Percentiles rank a stretch among this genome's conserved stretches.
Evolutionary conservation across 192 early-diverging fungal genomes (phyloP).

Genomic region (Linnemannia zychae): DNA sequence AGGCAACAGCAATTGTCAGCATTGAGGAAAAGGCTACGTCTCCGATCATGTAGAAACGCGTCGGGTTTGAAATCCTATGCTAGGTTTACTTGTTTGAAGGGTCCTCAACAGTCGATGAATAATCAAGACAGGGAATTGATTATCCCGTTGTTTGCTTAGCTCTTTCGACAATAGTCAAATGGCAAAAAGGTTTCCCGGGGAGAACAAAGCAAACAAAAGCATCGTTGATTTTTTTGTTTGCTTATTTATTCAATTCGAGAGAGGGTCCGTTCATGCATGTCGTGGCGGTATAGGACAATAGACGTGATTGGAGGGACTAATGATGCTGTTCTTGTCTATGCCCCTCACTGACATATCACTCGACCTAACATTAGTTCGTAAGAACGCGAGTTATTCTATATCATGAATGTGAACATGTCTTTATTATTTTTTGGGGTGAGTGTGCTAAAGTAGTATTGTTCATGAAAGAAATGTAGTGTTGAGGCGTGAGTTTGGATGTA

Average conservation of each 20-base stretch:
- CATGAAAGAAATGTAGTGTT: neutral
- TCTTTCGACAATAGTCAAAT: neutral
- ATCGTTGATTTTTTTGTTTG: neutral
- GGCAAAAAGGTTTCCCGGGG: conserved; percentile 1
- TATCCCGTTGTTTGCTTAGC: neutral
- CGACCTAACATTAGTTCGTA: too few species aligned
- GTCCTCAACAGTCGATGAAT: too few species aligned
- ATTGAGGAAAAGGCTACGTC: neutral
- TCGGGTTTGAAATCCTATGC: neutral
- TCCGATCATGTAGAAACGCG: neutral
- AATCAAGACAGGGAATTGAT: too few species aligned
- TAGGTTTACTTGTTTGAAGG: too few species aligned
- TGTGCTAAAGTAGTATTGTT: neutral
- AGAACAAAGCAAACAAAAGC: neutral
- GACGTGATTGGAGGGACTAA: neutral
- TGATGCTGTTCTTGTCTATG: neutral
- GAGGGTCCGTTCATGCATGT: neutral
- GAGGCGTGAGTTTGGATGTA: neutral
- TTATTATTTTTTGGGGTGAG: neutral
- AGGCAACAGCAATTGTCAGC: neutral
- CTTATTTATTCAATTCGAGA: neutral
- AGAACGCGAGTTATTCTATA: neutral
- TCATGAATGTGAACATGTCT: neutral
- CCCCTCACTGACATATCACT: too few species aligned
- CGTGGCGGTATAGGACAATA: neutral